A percentile compares a stretch with the other conserved stretches of the same genome.
Evolutionary conservation across 345 rosid genomes (phyloP).

Genomic region (Punica granatum): DNA sequence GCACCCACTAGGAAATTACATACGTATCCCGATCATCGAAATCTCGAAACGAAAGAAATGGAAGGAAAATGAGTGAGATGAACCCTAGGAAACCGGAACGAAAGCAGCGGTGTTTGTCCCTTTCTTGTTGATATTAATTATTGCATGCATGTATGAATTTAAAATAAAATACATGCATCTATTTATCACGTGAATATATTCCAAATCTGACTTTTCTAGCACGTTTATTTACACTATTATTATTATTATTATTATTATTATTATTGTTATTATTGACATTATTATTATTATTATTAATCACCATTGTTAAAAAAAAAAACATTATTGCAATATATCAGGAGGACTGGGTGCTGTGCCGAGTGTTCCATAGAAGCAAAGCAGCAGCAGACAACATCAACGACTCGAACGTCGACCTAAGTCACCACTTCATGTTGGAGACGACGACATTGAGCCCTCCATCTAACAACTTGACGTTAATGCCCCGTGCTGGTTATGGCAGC

Average conservation of each 20-base stretch:
- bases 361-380: conserved; percentile 61
- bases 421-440: conserved; percentile 23
- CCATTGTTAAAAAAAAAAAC: neutral
- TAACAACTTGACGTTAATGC: neutral
- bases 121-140: neutral
- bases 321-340: conserved; percentile 37
- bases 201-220: neutral
- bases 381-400: conserved; percentile 10
- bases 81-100: conserved; percentile 1
- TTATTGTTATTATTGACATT: neutral
- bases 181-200: neutral
- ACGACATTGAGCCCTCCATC: conserved; percentile 18
- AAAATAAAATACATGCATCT: too few species aligned
- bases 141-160: neutral
- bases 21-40: neutral
- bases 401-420: conserved; percentile 13
- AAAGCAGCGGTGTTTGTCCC: neutral
- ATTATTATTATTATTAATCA: neutral
- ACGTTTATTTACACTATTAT: too few species aligned
- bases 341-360: conserved; percentile 96
- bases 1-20: neutral
- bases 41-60: neutral
- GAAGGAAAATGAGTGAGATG: neutral
- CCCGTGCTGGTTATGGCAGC: conserved; percentile 10
- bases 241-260: too few species aligned